Percentiles rank a stretch among this genome's conserved stretches.
These are phyloP conservation scores for Suillus sp. DNA, from an alignment of 768 basidiomycete species.

Conservation along the genomic window DNA sequence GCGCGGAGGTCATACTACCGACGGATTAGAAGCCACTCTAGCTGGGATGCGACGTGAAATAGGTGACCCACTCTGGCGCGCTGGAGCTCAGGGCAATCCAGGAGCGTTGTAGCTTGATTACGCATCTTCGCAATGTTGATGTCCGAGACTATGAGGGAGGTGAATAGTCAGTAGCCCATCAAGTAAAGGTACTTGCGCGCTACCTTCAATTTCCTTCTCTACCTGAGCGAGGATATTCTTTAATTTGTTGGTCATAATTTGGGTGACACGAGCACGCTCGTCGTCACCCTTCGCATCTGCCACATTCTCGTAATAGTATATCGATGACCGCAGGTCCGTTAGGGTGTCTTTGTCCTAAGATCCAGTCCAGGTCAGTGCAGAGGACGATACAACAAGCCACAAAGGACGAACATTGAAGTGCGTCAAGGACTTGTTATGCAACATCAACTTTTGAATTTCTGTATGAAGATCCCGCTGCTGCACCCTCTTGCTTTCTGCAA, in stretches of 20 bases:
- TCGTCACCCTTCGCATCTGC: slow-evolving; percentile 50
- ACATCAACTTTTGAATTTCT: slow-evolving; percentile 50
- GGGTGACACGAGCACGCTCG: slow-evolving; percentile 46
- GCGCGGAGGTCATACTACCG: slow-evolving; percentile 79
- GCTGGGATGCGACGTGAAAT: neutral
- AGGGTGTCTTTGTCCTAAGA: slow-evolving; percentile 63
- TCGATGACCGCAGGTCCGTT: slow-evolving; percentile 57
- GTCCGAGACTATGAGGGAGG: slow-evolving; percentile 50
- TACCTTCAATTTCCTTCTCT: slow-evolving; percentile 58
- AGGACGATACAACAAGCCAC: slow-evolving; percentile 5
- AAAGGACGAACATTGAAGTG: slow-evolving; percentile 53
- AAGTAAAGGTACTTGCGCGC: neutral
- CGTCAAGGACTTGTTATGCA: slow-evolving; percentile 50
- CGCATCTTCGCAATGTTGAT: slow-evolving; percentile 47
- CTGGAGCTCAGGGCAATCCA: slow-evolving; percentile 68
- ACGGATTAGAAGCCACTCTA: neutral
- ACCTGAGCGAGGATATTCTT: slow-evolving; percentile 53
- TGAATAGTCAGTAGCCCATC: neutral
- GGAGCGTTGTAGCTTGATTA: slow-evolving; percentile 45
- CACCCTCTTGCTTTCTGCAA: slow-evolving; percentile 39
- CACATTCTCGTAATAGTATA: slow-evolving; percentile 74
- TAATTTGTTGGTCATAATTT: slow-evolving; percentile 51
- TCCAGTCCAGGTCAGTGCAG: slow-evolving; percentile 4
- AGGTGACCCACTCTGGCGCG: slow-evolving; percentile 49
- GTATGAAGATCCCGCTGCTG: slow-evolving; percentile 43